A percentile compares a stretch with the other conserved stretches of the same genome.
Conservation (phyloP, 2,329 filamentous ascomycete species). For the Elsinoe necatrix region DNA sequence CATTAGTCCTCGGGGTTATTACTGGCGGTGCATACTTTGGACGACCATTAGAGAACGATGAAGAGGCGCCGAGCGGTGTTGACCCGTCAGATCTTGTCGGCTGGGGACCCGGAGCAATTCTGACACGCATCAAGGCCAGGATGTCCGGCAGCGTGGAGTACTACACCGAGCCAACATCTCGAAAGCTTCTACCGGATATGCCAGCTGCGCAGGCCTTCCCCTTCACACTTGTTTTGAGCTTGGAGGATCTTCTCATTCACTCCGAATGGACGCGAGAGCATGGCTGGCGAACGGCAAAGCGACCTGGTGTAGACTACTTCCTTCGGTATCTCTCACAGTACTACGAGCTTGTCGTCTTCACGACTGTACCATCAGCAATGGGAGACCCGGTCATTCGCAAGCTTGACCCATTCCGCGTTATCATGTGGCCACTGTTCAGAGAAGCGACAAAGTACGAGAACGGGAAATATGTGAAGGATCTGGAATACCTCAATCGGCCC, state of each 20-base stretch:
- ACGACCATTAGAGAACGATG: conserved; percentile 71
- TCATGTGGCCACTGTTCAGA: conserved; percentile 88
- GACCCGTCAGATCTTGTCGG: conserved; percentile 63
- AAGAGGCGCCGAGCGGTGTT: conserved; percentile 52
- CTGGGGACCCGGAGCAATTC: conserved; percentile 69
- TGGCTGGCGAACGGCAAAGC: conserved; percentile 90
- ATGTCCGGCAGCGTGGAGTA: conserved; percentile 71
- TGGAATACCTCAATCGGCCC: conserved; percentile 95
- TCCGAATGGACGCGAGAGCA: conserved; percentile 91
- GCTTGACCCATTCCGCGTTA: conserved; percentile 87
- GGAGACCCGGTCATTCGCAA: conserved; percentile 86
- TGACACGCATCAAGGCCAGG: conserved; percentile 68
- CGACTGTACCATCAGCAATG: conserved; percentile 71
- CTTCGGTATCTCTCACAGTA: conserved; percentile 93
- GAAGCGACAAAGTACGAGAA: conserved; percentile 97
- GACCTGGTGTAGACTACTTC: conserved; percentile 95
- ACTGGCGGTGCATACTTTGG: conserved; percentile 66
- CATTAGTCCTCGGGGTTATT: conserved; percentile 49
- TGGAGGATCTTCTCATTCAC: conserved; percentile 91
- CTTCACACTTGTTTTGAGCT: conserved; percentile 82
- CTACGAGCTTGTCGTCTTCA: conserved; percentile 96
- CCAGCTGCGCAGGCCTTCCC: conserved; percentile 73
- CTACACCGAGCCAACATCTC: conserved; percentile 92
- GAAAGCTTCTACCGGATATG: conserved; percentile 78
- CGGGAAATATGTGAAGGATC: conserved; percentile 94